Percentiles rank a stretch among this genome's conserved stretches.
These are phyloP conservation scores for Lentinula sp. DNA, from an alignment of 768 basidiomycete genomes.

Conservation along the genomic window DNA sequence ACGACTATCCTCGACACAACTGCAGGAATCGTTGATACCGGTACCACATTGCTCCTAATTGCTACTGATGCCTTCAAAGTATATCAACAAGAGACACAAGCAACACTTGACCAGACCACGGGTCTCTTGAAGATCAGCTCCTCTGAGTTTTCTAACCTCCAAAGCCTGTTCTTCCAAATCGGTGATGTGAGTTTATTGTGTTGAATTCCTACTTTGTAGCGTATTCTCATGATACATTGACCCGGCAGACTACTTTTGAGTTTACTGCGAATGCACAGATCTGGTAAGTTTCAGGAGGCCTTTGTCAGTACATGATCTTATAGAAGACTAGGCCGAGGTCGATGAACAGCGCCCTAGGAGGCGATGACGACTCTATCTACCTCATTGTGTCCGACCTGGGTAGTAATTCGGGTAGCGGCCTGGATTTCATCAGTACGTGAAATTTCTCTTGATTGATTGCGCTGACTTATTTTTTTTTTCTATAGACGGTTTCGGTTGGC, in stretches of 20 bases:
- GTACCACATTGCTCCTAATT: slow-evolving; percentile 48
- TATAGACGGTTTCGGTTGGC: slow-evolving; percentile 49
- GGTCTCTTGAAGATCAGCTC: slow-evolving; percentile 50
- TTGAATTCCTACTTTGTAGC: background rate
- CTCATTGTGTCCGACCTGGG: slow-evolving; percentile 53
- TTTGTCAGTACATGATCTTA: background rate
- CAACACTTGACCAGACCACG: slow-evolving; percentile 44
- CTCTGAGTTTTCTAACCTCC: slow-evolving; percentile 37
- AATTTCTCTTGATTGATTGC: background rate
- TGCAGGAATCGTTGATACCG: slow-evolving; percentile 47
- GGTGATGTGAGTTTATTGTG: slow-evolving; percentile 26
- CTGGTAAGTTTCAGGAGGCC: background rate
- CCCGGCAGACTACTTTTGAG: slow-evolving; percentile 39
- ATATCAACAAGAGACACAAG: slow-evolving; percentile 51
- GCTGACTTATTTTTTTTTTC: background rate
- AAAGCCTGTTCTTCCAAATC: slow-evolving; percentile 49
- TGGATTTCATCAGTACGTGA: slow-evolving; percentile 55
- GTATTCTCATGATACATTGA: background rate
- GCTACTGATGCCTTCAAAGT: slow-evolving; percentile 53
- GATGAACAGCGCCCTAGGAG: slow-evolving; percentile 53
- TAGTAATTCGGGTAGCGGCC: slow-evolving; percentile 41
- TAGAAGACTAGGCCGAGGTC: slow-evolving; percentile 50
- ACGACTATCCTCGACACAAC: slow-evolving; percentile 26
- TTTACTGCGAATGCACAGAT: slow-evolving; percentile 56
- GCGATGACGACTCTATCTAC: slow-evolving; percentile 43